phyloP scores from a whole-genome alignment of 495 filamentous ascomycete genomes.

The Tetracladium setigerum region DNA sequence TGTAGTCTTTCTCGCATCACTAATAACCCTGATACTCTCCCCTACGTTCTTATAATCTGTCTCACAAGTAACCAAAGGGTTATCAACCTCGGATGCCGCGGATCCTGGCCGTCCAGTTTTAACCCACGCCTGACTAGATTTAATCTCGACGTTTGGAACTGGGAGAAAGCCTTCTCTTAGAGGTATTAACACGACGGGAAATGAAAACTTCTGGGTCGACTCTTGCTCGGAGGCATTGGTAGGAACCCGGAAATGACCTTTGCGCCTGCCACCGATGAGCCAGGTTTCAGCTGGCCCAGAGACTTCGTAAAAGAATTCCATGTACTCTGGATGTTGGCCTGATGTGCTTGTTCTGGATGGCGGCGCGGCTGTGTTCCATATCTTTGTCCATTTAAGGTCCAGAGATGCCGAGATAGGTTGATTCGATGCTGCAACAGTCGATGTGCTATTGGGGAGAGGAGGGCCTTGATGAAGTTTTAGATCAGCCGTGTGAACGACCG shows the following conservation, averaged over 20 bases:
- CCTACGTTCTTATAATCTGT: slow-evolving; percentile 71
- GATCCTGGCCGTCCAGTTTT: slow-evolving; percentile 10
- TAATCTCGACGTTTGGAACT: slow-evolving; percentile 73
- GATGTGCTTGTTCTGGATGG: slow-evolving; percentile 2
- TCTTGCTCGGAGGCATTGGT: not conserved
- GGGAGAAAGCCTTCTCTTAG: slow-evolving; percentile 67
- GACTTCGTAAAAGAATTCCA: slow-evolving; percentile 82
- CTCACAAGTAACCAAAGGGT: slow-evolving; percentile 50
- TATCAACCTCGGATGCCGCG: slow-evolving; percentile 10
- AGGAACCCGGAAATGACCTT: slow-evolving; percentile 64
- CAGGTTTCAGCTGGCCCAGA: slow-evolving; percentile 68
- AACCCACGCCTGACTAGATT: slow-evolving; percentile 34
- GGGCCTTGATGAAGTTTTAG: slow-evolving; percentile 37
- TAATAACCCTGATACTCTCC: slow-evolving; percentile 68
- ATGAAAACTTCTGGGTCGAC: slow-evolving; percentile 32
- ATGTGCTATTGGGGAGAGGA: slow-evolving; percentile 22
- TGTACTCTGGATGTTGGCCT: slow-evolving; percentile 34
- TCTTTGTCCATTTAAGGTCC: slow-evolving; percentile 65
- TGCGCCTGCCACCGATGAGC: slow-evolving; percentile 75
- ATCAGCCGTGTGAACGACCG: slow-evolving; percentile 77
- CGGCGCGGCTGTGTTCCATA: slow-evolving; percentile 52
- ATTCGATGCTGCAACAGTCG: slow-evolving; percentile 48
- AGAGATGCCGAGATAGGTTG: slow-evolving; percentile 66
- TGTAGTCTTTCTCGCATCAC: slow-evolving; percentile 66
- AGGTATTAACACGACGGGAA: slow-evolving; percentile 66